Evolutionary conservation across 768 basidiomycete species (phyloP), one percentile per base, ranked within the genome.

Genomic region (Trametes villosa): DNA sequence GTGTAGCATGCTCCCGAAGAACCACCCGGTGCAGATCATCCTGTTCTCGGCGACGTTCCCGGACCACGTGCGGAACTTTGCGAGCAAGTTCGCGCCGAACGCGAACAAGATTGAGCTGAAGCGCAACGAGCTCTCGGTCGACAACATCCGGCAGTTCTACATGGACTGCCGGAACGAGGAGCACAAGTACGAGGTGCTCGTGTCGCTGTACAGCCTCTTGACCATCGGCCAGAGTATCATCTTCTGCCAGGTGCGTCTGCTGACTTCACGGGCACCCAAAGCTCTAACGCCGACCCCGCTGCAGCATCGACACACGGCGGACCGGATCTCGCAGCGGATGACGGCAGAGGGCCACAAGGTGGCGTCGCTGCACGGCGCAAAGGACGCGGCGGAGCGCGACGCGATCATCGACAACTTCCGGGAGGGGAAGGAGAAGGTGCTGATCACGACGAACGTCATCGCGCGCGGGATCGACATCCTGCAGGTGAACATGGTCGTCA

Each of bases 401-500:
- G 70, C 86, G 30, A 87, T 96, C 62, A 96, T 99, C 68, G 96
- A 98, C 72, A 87, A 86, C 30, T 99, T 98, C 86, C 85, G 97
- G 36, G 91, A 97, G 69, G 97, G 97, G 55, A 90, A 89, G 66
- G 94, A 94, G 72, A 99, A 99, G 75, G 96, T 96, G 50, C 78
- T 99, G 65, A 99, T 99, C 72, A 98, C 97, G 53, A 99, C 97
- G 38, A 99, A 99, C 75, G 97, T 99, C 70, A 91, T 98, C 64
- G 96, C 97, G 1, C 88, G 97, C 18, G 97, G 97, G 42, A 98
- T 99, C 77, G 97, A 99, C 69, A 97, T 99, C 70, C 81, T 94
- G 56, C 96, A 98, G 78, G 97, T 99, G 68, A 99, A 98, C 81
- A 95, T 99, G 95, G 96, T 98, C n/a, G 94, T 99, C 74, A 98